A percentile compares a stretch with the other conserved stretches of the same genome.
Evolutionary conservation across 1,139 yeast genomes (phyloP).

Genomic region (Diutina catenulata): DNA sequence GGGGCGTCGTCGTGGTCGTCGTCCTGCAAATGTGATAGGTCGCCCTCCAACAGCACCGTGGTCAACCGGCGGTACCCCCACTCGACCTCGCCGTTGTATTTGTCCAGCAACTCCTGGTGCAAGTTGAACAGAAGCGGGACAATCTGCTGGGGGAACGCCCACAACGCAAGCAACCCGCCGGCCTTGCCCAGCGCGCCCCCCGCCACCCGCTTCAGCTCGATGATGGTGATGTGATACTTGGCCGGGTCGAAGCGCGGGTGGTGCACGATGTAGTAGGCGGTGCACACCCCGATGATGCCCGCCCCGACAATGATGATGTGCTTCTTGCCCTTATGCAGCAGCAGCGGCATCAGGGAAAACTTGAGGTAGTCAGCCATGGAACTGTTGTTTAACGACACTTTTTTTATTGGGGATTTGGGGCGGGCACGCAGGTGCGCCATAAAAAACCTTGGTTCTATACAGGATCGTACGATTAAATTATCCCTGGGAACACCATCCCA

Average conservation of each 20-base stretch:
- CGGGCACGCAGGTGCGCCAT: no score
- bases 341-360: slow-evolving; percentile 37
- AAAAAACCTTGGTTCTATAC: no score
- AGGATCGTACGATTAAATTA: no score
- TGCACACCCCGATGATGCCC: slow-evolving; percentile 92
- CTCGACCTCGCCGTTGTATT: slow-evolving; percentile 66
- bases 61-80: slow-evolving; percentile 93
- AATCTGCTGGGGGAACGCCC: slow-evolving; percentile 96
- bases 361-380: slow-evolving; percentile 26
- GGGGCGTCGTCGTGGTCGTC: slow-evolving; percentile 12
- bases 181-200: slow-evolving; percentile 98
- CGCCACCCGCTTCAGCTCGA: slow-evolving; percentile 87
- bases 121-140: slow-evolving; percentile 80
- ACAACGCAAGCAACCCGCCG: slow-evolving; percentile 84
- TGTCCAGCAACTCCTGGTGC: slow-evolving; percentile 72
- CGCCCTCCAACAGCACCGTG: slow-evolving; percentile 82
- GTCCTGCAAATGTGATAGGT: slow-evolving; percentile 27
- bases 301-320: slow-evolving; percentile 81
- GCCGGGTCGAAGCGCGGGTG: slow-evolving; percentile 70
- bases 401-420: no score
- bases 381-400: no score
- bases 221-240: slow-evolving; percentile 71
- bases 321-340: slow-evolving; percentile 46
- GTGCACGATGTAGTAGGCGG: slow-evolving; percentile 77
- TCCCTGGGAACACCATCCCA: slow-evolving; percentile 66